Evolutionary conservation across 2,329 filamentous ascomycete species (phyloP), one percentile per base, ranked within the genome.

Genomic region (Passalora sequoiae): DNA sequence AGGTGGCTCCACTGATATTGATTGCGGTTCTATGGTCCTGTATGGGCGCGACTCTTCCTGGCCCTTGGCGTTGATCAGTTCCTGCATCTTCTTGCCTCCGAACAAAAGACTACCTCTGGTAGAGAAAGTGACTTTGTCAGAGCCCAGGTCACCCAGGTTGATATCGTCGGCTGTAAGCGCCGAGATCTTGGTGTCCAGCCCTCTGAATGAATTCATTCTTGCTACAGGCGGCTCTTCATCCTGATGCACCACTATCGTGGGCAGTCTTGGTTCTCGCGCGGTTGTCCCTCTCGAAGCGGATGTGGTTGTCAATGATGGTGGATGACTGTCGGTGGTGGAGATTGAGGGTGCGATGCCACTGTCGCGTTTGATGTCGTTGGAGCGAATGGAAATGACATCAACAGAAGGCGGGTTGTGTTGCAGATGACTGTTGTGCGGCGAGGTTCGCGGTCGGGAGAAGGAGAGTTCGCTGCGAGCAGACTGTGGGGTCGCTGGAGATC

Each of bases 21-120:
- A 3, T 19, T 8, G 6, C 15, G 33, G 33, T 24, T 4, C 3
- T 21, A 20, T 36, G 4, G 12, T 36, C 6, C 33, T 20, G 3
- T 24, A 15, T 8, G 33, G 8, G 12, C 29, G 35, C 28, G 38
- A 30, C 10, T 35, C 20, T 27, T 47, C 46, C n/a, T 52, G 48
- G n/a, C 49, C 57, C 44, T 55, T 49, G 19, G 50, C 47, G 3
- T 49, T 44, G 30, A 62, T 54, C 43, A 62, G 47, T 8, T 59
- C 55, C 33, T 55, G 54, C 43, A 71, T 70, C 54, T 70, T 73
- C 60, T 72, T 72, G 8, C 73, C 74, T 22, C 71, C 74, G 50
- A 77, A 61, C 49, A 81, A 61, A 61, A 81, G 69, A 62, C 77
- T 81, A 39, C 78, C 78, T 43, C 78, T 67, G 43, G 75, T 77